Base-by-base conservation (phyloP, 2,329 filamentous ascomycete species). In the Exophiala dermatitidis region DNA sequence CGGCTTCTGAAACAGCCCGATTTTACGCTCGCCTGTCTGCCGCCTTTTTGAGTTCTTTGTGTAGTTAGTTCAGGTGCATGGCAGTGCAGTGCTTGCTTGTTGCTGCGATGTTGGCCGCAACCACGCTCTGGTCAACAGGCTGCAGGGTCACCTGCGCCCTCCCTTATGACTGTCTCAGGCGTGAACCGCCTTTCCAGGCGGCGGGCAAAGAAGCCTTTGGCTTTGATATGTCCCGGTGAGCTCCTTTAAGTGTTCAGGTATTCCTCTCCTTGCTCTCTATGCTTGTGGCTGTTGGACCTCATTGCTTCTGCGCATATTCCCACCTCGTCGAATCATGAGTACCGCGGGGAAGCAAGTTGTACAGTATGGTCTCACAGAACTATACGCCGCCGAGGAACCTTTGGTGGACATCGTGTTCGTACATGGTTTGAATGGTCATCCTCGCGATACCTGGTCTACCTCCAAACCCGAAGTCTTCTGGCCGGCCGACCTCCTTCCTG, bases 341-440 rank as follows among this genome's bases (percentile, higher is more conserved):
- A 36, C 50, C 7, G 36, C 33, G 7, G 50, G 40, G 36, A 57
- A 57, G 41, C 48, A 52, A 45, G 63, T 73, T 59, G 69, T 68
- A 58, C 64, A 67, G 45, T 70, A 68, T 59, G 72, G 72, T 57
- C 65, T 74, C 56, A 68, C 70, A 30, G 67, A 72, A 62, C 65
- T 74, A 43, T 73, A 70, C 55, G 59, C 63, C 49, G 67, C 69
- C 26, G 62, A 64, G 41, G 64, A 67, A 52, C 70, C 72, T 38
- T 63, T 66, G 4, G 72, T 74, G 36, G 72, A 75, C 57, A 80
- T 89, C 40, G 78, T 88, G 29, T 79, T 88, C 56, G 81, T 88
- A 31, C 85, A 88, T 63, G 85, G 85, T 34, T 76, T 79, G 40
- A 86, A 86, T 66, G 85, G 85, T 32, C 71, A 81, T 28, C 83